Percentiles rank a stretch among this genome's conserved stretches.
These are phyloP conservation scores for Cyamopsis tetragonoloba DNA, from an alignment of 306 rosid genomes.

Conservation along the genomic window DNA sequence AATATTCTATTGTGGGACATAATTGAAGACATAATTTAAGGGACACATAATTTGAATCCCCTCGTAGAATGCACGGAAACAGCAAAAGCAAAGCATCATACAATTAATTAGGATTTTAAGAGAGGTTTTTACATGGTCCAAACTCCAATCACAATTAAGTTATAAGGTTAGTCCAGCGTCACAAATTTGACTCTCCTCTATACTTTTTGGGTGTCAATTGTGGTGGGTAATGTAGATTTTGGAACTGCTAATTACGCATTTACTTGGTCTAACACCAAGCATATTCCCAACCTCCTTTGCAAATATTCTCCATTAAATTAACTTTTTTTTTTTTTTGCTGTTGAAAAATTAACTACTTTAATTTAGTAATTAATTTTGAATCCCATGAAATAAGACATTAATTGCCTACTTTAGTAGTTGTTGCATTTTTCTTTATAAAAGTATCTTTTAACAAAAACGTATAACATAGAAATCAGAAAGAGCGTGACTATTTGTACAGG, in stretches of 20 bases:
- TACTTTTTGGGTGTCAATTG: not conserved
- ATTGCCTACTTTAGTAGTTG: not conserved
- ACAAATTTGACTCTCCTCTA: not conserved
- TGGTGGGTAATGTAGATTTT: not conserved
- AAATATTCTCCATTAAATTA: conserved; percentile 28
- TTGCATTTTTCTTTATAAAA: no score
- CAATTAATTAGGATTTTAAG: not conserved
- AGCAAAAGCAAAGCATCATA: not conserved
- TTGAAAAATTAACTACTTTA: not conserved
- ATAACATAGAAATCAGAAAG: no score
- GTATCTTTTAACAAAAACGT: no score
- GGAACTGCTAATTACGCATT: conserved; percentile 30
- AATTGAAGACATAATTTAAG: no score
- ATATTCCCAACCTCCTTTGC: conserved; percentile 24
- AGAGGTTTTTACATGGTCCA: not conserved
- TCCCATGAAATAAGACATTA: not conserved
- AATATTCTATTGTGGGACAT: no score
- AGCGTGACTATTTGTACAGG: no score
- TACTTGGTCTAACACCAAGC: conserved; percentile 19
- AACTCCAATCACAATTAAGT: not conserved
- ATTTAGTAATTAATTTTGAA: not conserved
- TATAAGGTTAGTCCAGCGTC: not conserved
- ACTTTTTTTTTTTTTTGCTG: no score
- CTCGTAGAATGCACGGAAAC: no score
- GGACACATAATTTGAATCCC: no score